These are phyloP conservation scores for Teratosphaeriaceae sp. DNA, from an alignment of 2,329 filamentous ascomycete genomes.

Conservation along the genomic window DNA sequence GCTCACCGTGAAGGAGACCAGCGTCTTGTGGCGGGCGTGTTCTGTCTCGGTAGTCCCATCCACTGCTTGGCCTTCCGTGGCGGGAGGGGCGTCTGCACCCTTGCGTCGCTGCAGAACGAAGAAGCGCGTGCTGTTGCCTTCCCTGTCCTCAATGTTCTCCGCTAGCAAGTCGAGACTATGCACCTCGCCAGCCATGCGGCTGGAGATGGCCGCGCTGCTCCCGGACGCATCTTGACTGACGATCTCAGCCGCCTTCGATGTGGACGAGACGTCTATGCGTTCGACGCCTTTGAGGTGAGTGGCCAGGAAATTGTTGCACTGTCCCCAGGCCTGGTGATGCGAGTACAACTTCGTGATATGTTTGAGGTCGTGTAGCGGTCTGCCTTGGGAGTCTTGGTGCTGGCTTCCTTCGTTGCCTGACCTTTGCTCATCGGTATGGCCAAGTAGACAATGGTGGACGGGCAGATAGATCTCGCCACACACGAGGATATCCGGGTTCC, in stretches of 20 bases:
- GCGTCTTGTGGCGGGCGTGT: slow-evolving; percentile 49
- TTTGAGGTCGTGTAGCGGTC: slow-evolving; percentile 44
- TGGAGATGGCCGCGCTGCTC: slow-evolving; percentile 70
- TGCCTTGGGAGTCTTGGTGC: no score
- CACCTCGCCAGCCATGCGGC: slow-evolving; percentile 62
- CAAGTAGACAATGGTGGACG: slow-evolving; percentile 83
- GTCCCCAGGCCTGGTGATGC: slow-evolving; percentile 92
- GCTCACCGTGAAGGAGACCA: slow-evolving; percentile 80
- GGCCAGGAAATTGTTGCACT: slow-evolving; percentile 72
- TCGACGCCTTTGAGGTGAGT: slow-evolving; percentile 66
- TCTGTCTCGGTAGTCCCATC: slow-evolving; percentile 3
- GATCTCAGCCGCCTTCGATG: slow-evolving; percentile 76
- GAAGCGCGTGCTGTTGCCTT: slow-evolving; percentile 74
- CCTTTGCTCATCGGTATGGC: no score
- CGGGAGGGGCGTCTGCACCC: neutral
- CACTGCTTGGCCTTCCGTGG: neutral
- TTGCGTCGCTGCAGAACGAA: slow-evolving; percentile 51
- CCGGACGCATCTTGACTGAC: slow-evolving; percentile 49
- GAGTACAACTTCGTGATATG: slow-evolving; percentile 75
- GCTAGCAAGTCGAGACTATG: slow-evolving; percentile 65
- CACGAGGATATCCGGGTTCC: slow-evolving; percentile 64
- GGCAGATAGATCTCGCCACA: slow-evolving; percentile 79
- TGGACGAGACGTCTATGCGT: slow-evolving; percentile 76
- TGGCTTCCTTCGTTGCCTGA: no score
- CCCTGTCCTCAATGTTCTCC: slow-evolving; percentile 62